Conservation (phyloP, 1,284 basidiomycete species). For the Cystobasidiaceae sp. region DNA sequence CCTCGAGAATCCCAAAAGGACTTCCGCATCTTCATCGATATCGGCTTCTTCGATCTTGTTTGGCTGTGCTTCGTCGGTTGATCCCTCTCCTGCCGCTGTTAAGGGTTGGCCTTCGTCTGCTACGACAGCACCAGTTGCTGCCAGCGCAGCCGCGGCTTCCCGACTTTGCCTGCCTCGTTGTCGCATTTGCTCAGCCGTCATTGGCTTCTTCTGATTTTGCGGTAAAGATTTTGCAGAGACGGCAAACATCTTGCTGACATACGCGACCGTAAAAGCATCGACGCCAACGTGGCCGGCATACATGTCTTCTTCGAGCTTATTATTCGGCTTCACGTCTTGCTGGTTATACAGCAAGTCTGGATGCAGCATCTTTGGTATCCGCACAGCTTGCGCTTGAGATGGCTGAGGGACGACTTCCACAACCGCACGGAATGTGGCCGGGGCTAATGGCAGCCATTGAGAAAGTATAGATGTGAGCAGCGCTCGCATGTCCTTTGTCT, state of each 20-base stretch:
- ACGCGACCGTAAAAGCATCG: constrained; percentile 61
- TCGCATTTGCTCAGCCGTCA: constrained; percentile 85
- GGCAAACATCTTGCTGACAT: constrained; percentile 99
- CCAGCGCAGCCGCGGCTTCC: constrained; percentile 45
- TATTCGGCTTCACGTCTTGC: constrained; percentile 59
- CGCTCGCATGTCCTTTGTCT: constrained; percentile 79
- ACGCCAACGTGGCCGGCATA: constrained; percentile 60
- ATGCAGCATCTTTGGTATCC: constrained; percentile 90
- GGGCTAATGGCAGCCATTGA: constrained; percentile 93
- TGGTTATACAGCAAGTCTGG: constrained; percentile 58
- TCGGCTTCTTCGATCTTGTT: constrained; percentile 39
- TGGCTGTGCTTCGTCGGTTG: neutral
- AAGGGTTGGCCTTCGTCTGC: constrained; percentile 41
- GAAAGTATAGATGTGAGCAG: constrained; percentile 82
- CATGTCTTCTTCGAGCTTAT: constrained; percentile 73
- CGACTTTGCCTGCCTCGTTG: constrained; percentile 60
- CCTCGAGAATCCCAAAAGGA: constrained; percentile 83
- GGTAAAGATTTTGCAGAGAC: constrained; percentile 74
- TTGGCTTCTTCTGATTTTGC: constrained; percentile 67
- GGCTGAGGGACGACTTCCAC: constrained; percentile 91
- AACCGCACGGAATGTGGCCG: constrained; percentile 83
- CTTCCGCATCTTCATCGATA: constrained; percentile 51
- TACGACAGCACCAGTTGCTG: constrained; percentile 42
- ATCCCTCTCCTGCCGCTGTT: constrained; percentile 13
- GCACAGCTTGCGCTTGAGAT: constrained; percentile 67